Base-by-base conservation (phyloP, 2,329 filamentous ascomycete genomes). In the Aspergillus tubingensis region DNA sequence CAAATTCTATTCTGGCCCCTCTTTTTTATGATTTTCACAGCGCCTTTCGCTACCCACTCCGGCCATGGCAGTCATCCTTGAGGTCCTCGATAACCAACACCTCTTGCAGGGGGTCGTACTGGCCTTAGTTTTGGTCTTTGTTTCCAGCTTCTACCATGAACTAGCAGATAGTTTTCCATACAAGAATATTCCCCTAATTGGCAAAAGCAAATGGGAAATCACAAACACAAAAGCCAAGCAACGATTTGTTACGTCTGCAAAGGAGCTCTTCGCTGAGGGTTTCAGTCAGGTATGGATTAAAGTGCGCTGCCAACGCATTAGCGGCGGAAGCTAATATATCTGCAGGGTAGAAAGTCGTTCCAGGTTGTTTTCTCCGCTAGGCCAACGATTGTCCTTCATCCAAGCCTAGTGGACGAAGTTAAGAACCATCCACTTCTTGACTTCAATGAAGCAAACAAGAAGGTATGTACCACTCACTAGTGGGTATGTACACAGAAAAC, bases 351-450 rank as follows among this genome's bases (percentile, higher is more conserved):
- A 23, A 62, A 57, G 56, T 62, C 65, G 8, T 74, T 74, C 44
- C 72, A 74, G 43, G 50, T 71, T 21, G 71, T 73, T 60, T 67
- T 62, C 25, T 36, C 62, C 3, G 60, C 62, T 8, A 52, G 55
- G 10, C 67, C 68, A 6, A 60, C 72, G 30, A 67, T 75, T 23
- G 61, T 75, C 44, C 58, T 75, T 55, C 70, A 74, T 36, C 71
- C 69, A 3, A 67, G 64, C 21, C 73, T 68, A 54, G 61, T 74
- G 8, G 63, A 75, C 55, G 73, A 75, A 60, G 62, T 75, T 61
- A 75, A 75, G 56, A 72, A 60, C 48, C 62, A 75, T 43, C 71
- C 72, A 5, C 36, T 73, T 49, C 57, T 75, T 19, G 56, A 59
- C 56, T 74, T 74, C 53, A 52, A 66, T 3, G 63, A 64, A 17